Percentiles rank a stretch among this genome's conserved stretches.
Conservation (phyloP, 306 rosid genomes). For the Vigna reflexopilosa region DNA sequence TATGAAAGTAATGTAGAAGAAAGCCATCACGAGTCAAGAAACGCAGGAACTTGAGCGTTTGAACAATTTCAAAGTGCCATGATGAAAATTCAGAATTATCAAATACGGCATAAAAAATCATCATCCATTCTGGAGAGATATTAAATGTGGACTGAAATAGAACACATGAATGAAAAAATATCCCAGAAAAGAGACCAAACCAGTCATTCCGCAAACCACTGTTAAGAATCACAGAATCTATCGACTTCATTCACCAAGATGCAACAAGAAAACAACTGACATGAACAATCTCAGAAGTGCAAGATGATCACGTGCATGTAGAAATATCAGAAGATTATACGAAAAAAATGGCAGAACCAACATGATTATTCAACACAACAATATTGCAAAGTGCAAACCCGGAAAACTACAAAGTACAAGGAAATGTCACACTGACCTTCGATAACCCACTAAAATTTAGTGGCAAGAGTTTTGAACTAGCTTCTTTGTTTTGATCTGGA, state of each 20-base stretch:
- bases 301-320: no score
- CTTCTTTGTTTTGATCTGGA: conserved; percentile 76
- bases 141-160: not conserved
- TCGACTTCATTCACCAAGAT: no score
- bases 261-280: no score
- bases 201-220: no score
- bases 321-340: no score
- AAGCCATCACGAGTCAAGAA: not conserved
- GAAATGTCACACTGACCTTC: conserved; percentile 58
- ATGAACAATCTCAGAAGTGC: no score
- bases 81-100: conserved; percentile 1
- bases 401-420: not conserved
- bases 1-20: not conserved
- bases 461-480: conserved; percentile 78
- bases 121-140: not conserved
- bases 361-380: not conserved
- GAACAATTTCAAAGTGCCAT: not conserved
- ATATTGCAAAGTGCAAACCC: conserved; percentile 12
- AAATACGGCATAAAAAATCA: conserved; percentile 2
- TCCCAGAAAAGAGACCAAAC: no score
- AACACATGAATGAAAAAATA: no score
- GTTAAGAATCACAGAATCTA: no score
- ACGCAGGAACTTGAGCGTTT: not conserved
- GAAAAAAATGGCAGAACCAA: not conserved
- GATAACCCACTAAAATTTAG: conserved; percentile 78